Base-by-base conservation (phyloP, 257 asterid species). In the Knoxia roxburghii region DNA sequence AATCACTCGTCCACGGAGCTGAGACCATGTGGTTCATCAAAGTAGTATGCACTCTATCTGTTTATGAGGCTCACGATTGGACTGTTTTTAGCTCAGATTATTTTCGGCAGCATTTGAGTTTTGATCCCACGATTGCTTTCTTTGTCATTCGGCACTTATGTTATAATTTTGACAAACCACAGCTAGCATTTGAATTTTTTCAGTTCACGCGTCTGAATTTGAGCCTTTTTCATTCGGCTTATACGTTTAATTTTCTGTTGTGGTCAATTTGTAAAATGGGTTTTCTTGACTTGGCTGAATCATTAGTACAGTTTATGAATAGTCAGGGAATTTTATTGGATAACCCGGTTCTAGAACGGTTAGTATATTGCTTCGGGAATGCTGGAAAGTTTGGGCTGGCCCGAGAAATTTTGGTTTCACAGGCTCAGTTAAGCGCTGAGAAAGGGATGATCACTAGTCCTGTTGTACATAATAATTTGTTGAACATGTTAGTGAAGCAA, bases 11-110 rank as follows among this genome's bases (percentile, higher is more conserved):
- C 54, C 52, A 77, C 27, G 48, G 62, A 54, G 76, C 49, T 0
- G 83, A 81, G 71, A 55, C 88, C 32, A 52, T 76, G 58, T 93
- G 98, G 98, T 93, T 88, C 85, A 46, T 78, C 62, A 93, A 94
- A 79, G 95, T 86, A 37, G 84, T 90, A 23, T 88, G 85, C 80
- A 85, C 96, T 41, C 86, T 94, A 73, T 88, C 90, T 75, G 57
- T 82, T 82, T 84, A 75, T 51, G 74, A 43, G 76, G 68, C 83
- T 10, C 77, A 64, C 41, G 77, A 84, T 73, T 81, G 86, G 48
- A 46, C 78, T 57, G 27, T 85, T 45, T 75, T 86, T 21, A 67
- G 57, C 51, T 78, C 86, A 9, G 88, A 85, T 78, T 90, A 83
- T 80, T 88, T 93, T 54, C 85, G 94, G 21, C 73, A 70, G 61